These are phyloP conservation scores for Neonectria punicea DNA, from an alignment of 2,329 filamentous ascomycete species.

Conservation along the genomic window DNA sequence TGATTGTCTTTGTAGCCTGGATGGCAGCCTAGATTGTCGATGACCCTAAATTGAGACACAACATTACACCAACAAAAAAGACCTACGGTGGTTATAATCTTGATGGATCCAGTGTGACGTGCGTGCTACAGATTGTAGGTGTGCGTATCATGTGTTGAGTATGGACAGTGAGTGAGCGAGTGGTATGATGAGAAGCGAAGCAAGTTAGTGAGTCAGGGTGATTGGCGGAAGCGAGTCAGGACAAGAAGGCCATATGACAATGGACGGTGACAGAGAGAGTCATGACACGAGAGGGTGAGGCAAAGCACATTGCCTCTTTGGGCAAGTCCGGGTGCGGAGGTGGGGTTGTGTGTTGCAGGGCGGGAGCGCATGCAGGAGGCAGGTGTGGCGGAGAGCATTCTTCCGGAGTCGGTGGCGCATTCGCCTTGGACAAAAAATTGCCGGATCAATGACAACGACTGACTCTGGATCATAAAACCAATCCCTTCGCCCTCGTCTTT, in stretches of 20 bases:
- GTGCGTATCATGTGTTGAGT: background rate
- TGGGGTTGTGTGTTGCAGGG: slow-evolving; percentile 36
- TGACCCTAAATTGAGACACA: slow-evolving; percentile 33
- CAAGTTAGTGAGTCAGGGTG: background rate
- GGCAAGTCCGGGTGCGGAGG: slow-evolving; percentile 43
- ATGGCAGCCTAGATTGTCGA: slow-evolving; percentile 34
- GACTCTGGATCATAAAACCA: slow-evolving; percentile 19
- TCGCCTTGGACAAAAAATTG: slow-evolving; percentile 8
- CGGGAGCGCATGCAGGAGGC: slow-evolving; percentile 39
- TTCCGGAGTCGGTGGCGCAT: slow-evolving; percentile 45
- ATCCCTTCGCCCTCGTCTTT: slow-evolving; percentile 1
- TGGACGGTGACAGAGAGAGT: background rate
- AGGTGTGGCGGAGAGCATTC: slow-evolving; percentile 43
- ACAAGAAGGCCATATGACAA: background rate
- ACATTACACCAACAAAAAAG: slow-evolving; percentile 24
- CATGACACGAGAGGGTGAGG: background rate
- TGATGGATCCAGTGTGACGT: background rate
- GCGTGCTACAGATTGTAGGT: background rate
- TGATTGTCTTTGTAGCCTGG: slow-evolving; percentile 33
- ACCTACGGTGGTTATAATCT: slow-evolving; percentile 9
- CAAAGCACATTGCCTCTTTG: slow-evolving; percentile 37
- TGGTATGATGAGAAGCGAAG: background rate
- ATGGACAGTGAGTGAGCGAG: too few species aligned
- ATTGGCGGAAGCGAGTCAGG: background rate
- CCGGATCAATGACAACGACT: slow-evolving; percentile 5